Percentiles rank a stretch among this genome's conserved stretches.
phyloP scores from a whole-genome alignment of 106 monocot species.

The Triglochin maritima region DNA sequence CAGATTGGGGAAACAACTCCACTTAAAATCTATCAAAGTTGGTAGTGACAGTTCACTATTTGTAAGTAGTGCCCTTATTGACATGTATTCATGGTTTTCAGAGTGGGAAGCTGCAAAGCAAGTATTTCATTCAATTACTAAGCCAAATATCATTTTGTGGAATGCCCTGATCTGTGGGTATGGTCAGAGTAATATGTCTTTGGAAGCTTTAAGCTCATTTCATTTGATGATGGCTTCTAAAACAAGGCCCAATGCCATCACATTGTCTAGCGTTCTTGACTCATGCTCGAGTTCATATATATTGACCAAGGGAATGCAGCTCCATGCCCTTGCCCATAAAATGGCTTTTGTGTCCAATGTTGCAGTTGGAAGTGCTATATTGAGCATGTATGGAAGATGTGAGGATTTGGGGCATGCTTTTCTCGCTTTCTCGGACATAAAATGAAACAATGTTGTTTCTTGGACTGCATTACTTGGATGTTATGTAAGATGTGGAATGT shows the following conservation, averaged over 20 bases:
- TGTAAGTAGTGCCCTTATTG: conserved; percentile 31
- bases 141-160: conserved; percentile 38
- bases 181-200: conserved; percentile 16
- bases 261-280: conserved; percentile 31
- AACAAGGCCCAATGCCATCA: conserved; percentile 16
- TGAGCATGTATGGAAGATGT: conserved; percentile 45
- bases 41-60: conserved; percentile 25
- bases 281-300: conserved; percentile 14
- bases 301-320: conserved; percentile 18
- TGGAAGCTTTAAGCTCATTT: conserved; percentile 12
- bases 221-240: conserved; percentile 13
- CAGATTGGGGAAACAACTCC: conserved; percentile 31
- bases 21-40: conserved; percentile 19
- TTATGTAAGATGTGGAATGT: conserved; percentile 38
- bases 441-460: conserved; percentile 23
- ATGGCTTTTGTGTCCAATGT: conserved; percentile 24
- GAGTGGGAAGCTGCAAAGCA: conserved; percentile 21
- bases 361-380: conserved; percentile 34
- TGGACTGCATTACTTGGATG: conserved; percentile 35
- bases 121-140: conserved; percentile 16
- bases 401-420: conserved; percentile 16
- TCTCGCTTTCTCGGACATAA: conserved; percentile 25
- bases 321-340: conserved; percentile 31
- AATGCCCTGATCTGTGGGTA: conserved; percentile 36
- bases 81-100: conserved; percentile 26